A percentile compares a stretch with the other conserved stretches of the same genome.
Evolutionary conservation across 1,139 yeast species (phyloP).

Genomic region (Pichia sp.): DNA sequence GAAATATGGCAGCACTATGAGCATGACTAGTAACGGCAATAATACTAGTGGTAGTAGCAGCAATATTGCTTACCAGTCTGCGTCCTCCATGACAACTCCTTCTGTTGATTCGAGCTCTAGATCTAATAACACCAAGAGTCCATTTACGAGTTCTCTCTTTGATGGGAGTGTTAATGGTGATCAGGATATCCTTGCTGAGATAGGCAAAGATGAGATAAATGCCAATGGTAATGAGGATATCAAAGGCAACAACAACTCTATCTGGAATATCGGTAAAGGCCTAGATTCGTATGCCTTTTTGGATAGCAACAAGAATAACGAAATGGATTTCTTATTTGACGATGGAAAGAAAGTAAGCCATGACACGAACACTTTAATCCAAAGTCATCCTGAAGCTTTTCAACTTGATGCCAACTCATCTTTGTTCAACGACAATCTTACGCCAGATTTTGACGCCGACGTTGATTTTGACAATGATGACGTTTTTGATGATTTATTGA

Average conservation of each 20-base stretch:
- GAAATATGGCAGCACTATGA: neutral
- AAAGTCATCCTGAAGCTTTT: conserved; percentile 15
- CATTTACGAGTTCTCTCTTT: conserved; percentile 4
- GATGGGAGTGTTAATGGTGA: neutral
- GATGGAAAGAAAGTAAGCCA: conserved; percentile 41
- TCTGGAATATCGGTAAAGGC: neutral
- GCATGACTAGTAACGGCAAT: neutral
- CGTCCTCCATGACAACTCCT: conserved; percentile 1
- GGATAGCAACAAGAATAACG: conserved; percentile 10
- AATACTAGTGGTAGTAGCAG: neutral
- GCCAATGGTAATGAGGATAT: neutral
- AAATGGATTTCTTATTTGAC: conserved; percentile 25
- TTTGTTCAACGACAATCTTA: neutral
- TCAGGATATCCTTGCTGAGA: neutral
- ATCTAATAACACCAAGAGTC: neutral
- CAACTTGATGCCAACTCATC: conserved; percentile 7
- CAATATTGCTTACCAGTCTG: neutral
- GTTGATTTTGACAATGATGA: conserved; percentile 14
- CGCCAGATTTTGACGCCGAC: neutral
- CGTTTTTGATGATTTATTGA: conserved; percentile 16
- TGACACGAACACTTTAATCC: conserved; percentile 10
- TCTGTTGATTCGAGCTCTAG: neutral
- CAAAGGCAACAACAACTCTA: neutral
- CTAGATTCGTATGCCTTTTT: conserved; percentile 6
- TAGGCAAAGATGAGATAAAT: neutral